Evolutionary conservation across 768 basidiomycete species (phyloP), one percentile per base, ranked within the genome.

Genomic region (Pseudohyphozyma bogoriensis): DNA sequence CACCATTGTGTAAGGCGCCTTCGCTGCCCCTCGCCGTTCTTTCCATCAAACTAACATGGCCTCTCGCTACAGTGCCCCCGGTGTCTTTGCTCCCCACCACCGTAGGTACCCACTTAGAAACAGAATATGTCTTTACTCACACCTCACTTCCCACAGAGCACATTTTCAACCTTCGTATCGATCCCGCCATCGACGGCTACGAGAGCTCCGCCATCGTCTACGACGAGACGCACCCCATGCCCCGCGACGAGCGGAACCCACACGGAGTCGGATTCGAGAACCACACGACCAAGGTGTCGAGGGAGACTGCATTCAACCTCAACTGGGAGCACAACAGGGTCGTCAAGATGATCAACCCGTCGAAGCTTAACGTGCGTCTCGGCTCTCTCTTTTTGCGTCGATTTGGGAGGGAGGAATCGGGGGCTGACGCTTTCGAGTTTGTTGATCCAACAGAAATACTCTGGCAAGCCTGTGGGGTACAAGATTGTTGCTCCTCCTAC

Each of bases 311-410:
- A 4, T 53, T 53, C 52, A 31, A 53, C 16, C 52, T 53, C 37
- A 39, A 53, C 37, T 53, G 52, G 52, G 28, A 4, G 2, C 46
- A 35, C 35, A 50, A 49, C 35, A 26, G 51, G n/a, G 50, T 36
- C 44, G 54, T 56, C 63, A 67, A 60, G 64, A 51, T 65, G 9
- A 56, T 65, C 59, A 73, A 72, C 56, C 68, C 67, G 22, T 62
- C 61, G 35, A 60, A 59, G n/a, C 55, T 66, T 62, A 70, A 71
- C 58, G 60, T n/a, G n/a, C n/a, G n/a, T n/a, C n/a, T n/a, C n/a
- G n/a, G n/a, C n/a, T n/a, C n/a, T n/a, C n/a, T n/a, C n/a, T n/a
- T n/a, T n/a, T n/a, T n/a, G n/a, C n/a, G n/a, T n/a, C n/a, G n/a
- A n/a, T n/a, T n/a, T n/a, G n/a, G n/a, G n/a, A n/a, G n/a, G n/a